phyloP scores from a whole-genome alignment of 805 yeast genomes.

The Metschnikowia continentalis region DNA sequence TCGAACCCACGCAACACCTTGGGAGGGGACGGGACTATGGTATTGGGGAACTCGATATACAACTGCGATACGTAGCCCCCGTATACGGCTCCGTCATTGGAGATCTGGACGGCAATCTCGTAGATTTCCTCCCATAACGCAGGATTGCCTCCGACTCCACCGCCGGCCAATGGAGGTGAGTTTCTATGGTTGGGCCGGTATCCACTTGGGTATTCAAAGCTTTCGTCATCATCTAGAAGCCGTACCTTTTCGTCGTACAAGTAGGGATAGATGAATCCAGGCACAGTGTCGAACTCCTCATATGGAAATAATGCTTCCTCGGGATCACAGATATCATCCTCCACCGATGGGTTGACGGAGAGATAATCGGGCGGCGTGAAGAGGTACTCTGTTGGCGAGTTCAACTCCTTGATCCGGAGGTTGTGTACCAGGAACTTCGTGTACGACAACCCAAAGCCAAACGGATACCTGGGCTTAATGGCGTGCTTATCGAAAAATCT shows the following conservation, averaged over 20 bases:
- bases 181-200: slow-evolving; percentile 32
- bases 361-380: slow-evolving; percentile 45
- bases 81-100: slow-evolving; percentile 42
- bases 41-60: slow-evolving; percentile 49
- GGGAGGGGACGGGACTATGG: slow-evolving; percentile 48
- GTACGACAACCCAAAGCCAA: slow-evolving; percentile 60
- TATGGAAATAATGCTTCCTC: slow-evolving; percentile 53
- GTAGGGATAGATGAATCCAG: slow-evolving; percentile 56
- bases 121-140: slow-evolving; percentile 54
- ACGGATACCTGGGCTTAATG: slow-evolving; percentile 55
- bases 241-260: slow-evolving; percentile 35
- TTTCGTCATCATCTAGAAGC: slow-evolving; percentile 33
- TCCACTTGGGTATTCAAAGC: slow-evolving; percentile 37
- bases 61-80: slow-evolving; percentile 52
- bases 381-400: slow-evolving; percentile 42
- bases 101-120: slow-evolving; percentile 41
- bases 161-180: slow-evolving; percentile 41
- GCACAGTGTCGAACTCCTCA: slow-evolving; percentile 48
- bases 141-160: slow-evolving; percentile 58
- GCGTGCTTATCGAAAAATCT: slow-evolving; percentile 53
- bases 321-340: slow-evolving; percentile 50
- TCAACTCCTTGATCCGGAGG: slow-evolving; percentile 38
- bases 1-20: slow-evolving; percentile 55
- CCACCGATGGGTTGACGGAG: slow-evolving; percentile 38
- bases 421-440: slow-evolving; percentile 37